These are phyloP conservation scores for Penstemon barbatus DNA, from an alignment of 257 asterid species.

Conservation along the genomic window DNA sequence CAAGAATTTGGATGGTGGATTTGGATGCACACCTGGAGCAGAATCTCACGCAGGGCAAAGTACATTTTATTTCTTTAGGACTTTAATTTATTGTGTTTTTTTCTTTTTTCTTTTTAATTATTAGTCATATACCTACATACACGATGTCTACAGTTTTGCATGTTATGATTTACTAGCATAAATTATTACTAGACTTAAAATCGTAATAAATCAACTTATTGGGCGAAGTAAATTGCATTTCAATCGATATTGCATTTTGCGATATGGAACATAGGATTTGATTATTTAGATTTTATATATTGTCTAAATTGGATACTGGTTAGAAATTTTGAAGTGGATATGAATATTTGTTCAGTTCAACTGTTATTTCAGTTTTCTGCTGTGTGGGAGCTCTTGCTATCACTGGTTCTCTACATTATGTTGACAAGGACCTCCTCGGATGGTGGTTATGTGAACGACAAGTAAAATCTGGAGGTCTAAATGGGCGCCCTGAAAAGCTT, in stretches of 20 bases:
- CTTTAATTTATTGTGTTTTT: conserved; percentile 11
- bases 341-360: neutral
- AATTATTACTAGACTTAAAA: neutral
- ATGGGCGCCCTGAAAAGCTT: conserved; percentile 99
- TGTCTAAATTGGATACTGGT: too few relatives aligned
- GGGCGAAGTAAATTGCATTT: too few relatives aligned
- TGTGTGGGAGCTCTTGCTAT: conserved; percentile 95
- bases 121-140: conserved; percentile 8
- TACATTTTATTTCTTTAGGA: conserved; percentile 36
- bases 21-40: conserved; percentile 92
- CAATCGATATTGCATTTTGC: too few relatives aligned
- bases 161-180: conserved; percentile 8
- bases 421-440: conserved; percentile 95
- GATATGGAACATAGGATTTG: too few relatives aligned
- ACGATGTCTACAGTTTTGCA: neutral
- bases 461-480: conserved; percentile 90
- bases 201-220: conserved; percentile 15
- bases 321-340: too few relatives aligned
- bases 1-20: conserved; percentile 95
- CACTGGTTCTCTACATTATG: conserved; percentile 82
- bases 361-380: conserved; percentile 71
- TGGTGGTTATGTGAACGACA: conserved; percentile 99
- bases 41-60: conserved; percentile 99
- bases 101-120: conserved; percentile 7
- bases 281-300: too few relatives aligned